Base-by-base conservation (phyloP, 148 eudicot genomes). In the Camellia japonica region DNA sequence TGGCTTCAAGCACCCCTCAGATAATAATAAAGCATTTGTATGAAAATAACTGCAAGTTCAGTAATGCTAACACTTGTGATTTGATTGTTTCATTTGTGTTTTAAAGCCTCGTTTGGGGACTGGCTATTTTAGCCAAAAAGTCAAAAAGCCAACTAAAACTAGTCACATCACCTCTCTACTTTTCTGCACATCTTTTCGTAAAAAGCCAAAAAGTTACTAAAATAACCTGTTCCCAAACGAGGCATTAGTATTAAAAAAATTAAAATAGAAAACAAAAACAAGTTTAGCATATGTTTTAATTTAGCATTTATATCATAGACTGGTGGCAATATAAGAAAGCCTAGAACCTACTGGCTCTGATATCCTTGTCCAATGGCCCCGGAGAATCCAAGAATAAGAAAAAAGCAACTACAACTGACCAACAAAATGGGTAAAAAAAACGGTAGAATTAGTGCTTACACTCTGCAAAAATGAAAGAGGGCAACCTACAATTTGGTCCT, bases 361-460 rank as follows among this genome's bases (percentile, higher is more conserved):
- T 79, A 97, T 91, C 85, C 99, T 91, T 58, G 99, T 94, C 98
- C 99, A 97, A 80, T 94, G 98, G 76, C 98, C 98, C 96, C 90
- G 76, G 73, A 69, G 67, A 62, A 44, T 73, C 1, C 54, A 6
- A n/a, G 44, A 30, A 51, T 13, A 68, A 78, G 43, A 73, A 66
- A 54, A 81, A 20, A 20, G 11, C 58, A 61, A 68, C 68, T 64
- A 64, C 55, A 63, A 73, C 41, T 52, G 58, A 12, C 51, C 47
- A 73, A 63, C 68, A 23, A 68, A 0, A 61, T 23, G 44, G 23
- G 82, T 68, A 66, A 63, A 9, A 16, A 56, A 54, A 47, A 52
- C 0, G 38, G 38, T 30, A 84, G 58, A 6, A 56, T 46, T 46
- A 82, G 65, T 62, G 62, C 86, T 91, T 91, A 96, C 99, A 91